phyloP scores from a whole-genome alignment of 2,329 filamentous ascomycete species.

The Fusarium sp. region DNA sequence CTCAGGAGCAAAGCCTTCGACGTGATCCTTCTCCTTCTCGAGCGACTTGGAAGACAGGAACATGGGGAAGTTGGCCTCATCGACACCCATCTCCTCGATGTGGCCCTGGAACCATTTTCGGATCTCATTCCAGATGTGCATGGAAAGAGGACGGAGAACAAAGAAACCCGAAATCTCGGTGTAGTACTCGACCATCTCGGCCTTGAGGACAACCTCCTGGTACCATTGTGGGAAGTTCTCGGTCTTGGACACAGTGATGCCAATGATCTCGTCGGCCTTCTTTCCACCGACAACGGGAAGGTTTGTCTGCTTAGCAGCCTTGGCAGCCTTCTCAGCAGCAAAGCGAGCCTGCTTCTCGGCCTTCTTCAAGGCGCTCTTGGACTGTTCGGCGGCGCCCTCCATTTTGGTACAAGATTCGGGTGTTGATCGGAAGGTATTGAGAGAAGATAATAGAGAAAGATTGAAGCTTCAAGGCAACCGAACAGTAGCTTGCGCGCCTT shows the following conservation, averaged over 20 bases:
- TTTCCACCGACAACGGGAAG: constrained; percentile 67
- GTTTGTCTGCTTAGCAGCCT: constrained; percentile 66
- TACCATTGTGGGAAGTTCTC: constrained; percentile 96
- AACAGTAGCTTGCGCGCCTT: constrained; percentile 30
- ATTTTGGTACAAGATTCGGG: constrained; percentile 43
- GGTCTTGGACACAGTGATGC: constrained; percentile 86
- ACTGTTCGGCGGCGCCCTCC: constrained; percentile 53
- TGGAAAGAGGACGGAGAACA: constrained; percentile 80
- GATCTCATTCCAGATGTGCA: constrained; percentile 75
- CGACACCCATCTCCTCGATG: constrained; percentile 92
- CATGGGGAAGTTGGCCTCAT: constrained; percentile 96
- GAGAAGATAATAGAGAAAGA: not conserved
- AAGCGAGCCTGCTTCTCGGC: constrained; percentile 72
- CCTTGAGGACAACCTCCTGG: constrained; percentile 96
- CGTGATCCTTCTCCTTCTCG: constrained; percentile 90
- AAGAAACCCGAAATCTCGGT: constrained; percentile 95
- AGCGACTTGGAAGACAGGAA: constrained; percentile 94
- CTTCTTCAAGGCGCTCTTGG: constrained; percentile 74
- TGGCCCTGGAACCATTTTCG: constrained; percentile 75
- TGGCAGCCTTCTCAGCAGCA: constrained; percentile 70
- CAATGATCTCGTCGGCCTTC: constrained; percentile 78
- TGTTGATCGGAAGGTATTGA: constrained; percentile 8
- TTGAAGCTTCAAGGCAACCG: constrained; percentile 14
- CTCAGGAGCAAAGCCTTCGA: constrained; percentile 97
- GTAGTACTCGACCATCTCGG: constrained; percentile 98